Percentiles rank a stretch among this genome's conserved stretches.
These are phyloP conservation scores for Gnomoniopsis sp. DNA, from an alignment of 2,329 filamentous ascomycete genomes.

Conservation along the genomic window DNA sequence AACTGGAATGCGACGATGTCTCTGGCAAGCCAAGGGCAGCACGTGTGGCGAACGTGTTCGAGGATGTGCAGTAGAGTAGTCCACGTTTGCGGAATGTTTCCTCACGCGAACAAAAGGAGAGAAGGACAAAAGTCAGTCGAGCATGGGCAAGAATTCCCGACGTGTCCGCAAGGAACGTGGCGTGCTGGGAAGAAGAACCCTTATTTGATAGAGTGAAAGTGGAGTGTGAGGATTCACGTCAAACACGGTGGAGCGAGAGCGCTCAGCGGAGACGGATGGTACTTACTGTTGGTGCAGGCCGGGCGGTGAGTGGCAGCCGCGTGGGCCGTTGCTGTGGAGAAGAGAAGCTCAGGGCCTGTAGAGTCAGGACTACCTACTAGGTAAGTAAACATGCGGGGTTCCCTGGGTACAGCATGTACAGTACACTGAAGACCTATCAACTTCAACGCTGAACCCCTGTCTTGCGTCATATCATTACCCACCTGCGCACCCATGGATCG, in stretches of 20 bases:
- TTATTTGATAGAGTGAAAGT: background rate
- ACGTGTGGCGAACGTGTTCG: background rate
- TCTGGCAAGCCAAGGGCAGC: background rate
- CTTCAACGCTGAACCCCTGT: too few relatives aligned
- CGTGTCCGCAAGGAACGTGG: background rate
- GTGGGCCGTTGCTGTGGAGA: background rate
- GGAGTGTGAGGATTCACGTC: background rate
- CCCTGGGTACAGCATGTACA: too few relatives aligned
- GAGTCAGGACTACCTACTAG: background rate
- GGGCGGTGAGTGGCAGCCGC: background rate
- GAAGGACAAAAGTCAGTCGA: background rate
- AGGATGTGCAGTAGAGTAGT: too few relatives aligned
- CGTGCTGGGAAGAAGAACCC: background rate
- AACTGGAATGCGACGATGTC: background rate
- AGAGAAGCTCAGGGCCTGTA: background rate
- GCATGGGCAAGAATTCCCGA: background rate
- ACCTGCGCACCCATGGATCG: too few relatives aligned
- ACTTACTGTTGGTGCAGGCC: background rate
- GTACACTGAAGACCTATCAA: too few relatives aligned
- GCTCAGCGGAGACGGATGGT: too few relatives aligned
- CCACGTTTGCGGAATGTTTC: background rate
- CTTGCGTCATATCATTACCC: too few relatives aligned
- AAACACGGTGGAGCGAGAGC: background rate
- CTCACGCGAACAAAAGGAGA: background rate
- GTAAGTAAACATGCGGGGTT: background rate